A percentile compares a stretch with the other conserved stretches of the same genome.
phyloP scores from a whole-genome alignment of 2,329 filamentous ascomycete genomes.

The Cladosporium colombiae region DNA sequence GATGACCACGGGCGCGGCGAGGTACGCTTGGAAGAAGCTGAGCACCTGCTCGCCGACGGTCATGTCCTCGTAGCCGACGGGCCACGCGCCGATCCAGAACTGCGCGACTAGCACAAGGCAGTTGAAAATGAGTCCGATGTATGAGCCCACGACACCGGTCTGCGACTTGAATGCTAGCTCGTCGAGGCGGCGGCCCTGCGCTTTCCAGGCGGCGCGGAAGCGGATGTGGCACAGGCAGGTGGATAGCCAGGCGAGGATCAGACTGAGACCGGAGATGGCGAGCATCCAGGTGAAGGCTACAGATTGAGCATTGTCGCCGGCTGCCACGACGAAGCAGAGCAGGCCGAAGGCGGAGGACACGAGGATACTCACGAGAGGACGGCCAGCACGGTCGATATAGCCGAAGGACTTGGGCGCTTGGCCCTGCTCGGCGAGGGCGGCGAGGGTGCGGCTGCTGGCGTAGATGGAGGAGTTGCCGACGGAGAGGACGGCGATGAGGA shows the following conservation, averaged over 20 bases:
- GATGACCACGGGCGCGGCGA: conserved; percentile 38
- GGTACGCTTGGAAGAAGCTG: conserved; percentile 37
- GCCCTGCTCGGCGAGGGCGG: conserved; percentile 73
- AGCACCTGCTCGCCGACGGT: conserved; percentile 36
- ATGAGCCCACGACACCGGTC: conserved; percentile 77
- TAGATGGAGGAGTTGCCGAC: conserved; percentile 56
- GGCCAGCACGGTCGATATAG: conserved; percentile 70
- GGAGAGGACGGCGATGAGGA: conserved; percentile 59
- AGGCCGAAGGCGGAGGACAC: conserved; percentile 62
- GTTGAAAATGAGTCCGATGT: conserved; percentile 76
- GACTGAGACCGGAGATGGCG: conserved; percentile 69
- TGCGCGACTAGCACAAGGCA: conserved; percentile 74
- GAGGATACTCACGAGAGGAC: conserved; percentile 60
- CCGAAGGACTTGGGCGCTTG: conserved; percentile 56
- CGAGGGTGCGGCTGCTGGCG: conserved; percentile 76
- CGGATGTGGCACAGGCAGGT: conserved; percentile 87
- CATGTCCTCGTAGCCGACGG: conserved; percentile 59
- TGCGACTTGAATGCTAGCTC: conserved; percentile 61
- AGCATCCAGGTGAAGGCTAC: conserved; percentile 71
- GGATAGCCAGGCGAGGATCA: conserved; percentile 71
- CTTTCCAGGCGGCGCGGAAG: conserved; percentile 73
- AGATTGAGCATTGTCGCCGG: conserved; percentile 52
- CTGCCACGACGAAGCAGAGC: conserved; percentile 71
- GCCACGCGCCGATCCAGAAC: conserved; percentile 75
- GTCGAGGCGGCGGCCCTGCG: conserved; percentile 48